A percentile compares a stretch with the other conserved stretches of the same genome.
Conservation (phyloP, 257 asterid genomes). For the Solanum commersonii region DNA sequence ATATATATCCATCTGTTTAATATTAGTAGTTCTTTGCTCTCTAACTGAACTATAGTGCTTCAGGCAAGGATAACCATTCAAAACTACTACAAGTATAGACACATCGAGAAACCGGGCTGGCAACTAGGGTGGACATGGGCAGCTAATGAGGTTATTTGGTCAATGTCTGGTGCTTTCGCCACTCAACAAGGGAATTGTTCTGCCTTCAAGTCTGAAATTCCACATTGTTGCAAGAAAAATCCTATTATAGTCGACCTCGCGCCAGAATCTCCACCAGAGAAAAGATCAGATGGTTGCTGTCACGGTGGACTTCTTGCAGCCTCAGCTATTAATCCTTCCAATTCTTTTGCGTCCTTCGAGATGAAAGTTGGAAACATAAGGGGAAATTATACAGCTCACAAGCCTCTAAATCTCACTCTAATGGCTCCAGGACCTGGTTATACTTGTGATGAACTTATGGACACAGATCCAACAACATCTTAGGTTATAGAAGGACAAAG, state of each 20-base stretch:
- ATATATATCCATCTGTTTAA: not conserved
- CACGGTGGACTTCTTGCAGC: slow-evolving; percentile 43
- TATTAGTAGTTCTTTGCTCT: not conserved
- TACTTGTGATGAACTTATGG: slow-evolving; percentile 37
- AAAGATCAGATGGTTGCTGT: slow-evolving; percentile 39
- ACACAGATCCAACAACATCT: slow-evolving; percentile 43
- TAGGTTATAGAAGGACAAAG: slow-evolving; percentile 41
- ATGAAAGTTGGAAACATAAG: slow-evolving; percentile 50
- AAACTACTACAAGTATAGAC: slow-evolving; percentile 57
- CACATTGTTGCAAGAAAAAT: slow-evolving; percentile 43
- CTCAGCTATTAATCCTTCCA: slow-evolving; percentile 31
- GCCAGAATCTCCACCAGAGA: slow-evolving; percentile 27
- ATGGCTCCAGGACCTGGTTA: slow-evolving; percentile 61
- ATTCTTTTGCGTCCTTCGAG: slow-evolving; percentile 37
- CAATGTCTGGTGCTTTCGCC: slow-evolving; percentile 53
- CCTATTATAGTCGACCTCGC: slow-evolving; percentile 38
- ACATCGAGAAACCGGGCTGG: slow-evolving; percentile 64
- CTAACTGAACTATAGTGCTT: not conserved
- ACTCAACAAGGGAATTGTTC: slow-evolving; percentile 55
- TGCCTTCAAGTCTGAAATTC: slow-evolving; percentile 29
- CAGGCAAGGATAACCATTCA: slow-evolving; percentile 64
- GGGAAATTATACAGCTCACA: slow-evolving; percentile 21
- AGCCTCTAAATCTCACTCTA: slow-evolving; percentile 40
- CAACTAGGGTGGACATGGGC: slow-evolving; percentile 60
- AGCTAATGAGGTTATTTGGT: slow-evolving; percentile 39